Evolutionary conservation across 2,329 filamentous ascomycete species (phyloP), one percentile per base, ranked within the genome.

Genomic region (Talaromyces albobiverticillius): DNA sequence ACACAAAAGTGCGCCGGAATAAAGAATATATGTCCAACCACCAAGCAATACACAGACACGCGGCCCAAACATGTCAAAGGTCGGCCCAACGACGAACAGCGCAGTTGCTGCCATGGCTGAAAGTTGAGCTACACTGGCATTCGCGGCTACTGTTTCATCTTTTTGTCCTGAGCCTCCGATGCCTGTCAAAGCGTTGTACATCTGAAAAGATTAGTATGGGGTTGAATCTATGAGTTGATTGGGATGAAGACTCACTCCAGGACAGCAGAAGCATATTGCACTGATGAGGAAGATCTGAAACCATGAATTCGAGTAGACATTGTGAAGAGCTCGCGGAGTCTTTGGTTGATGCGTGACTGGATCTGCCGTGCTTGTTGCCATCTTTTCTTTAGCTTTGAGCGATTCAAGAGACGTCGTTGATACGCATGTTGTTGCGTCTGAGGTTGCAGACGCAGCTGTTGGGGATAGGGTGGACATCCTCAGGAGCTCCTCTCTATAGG

Each of bases 181-280:
- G 2, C 71, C 71, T 1, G 59, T 62, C 5, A 73, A 59, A 9
- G 71, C 70, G 59, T 73, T 73, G 59, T 71, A 73, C 70, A 73
- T 72, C 68, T 71, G 16, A 3, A 41, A n/a, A n/a, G n/a, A n/a
- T n/a, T n/a, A n/a, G n/a, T n/a, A n/a, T n/a, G n/a, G n/a, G n/a
- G n/a, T n/a, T n/a, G n/a, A n/a, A n/a, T n/a, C n/a, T n/a, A n/a
- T n/a, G 5, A 40, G 36, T 20, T 40, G 6, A 40, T 40, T 14
- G 6, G 25, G 18, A 22, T n/a, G 11, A 29, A 5, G 3, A 67
- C 70, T 42, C 62, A 73, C 71, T 14, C 72, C 72, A 0, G 71
- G 72, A 11, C 70, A 62, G 46, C 71, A 75, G 60, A 74, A 74
- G 57, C 70, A 74, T 50, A 75, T 74, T 41, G 72, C 59, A 57